These are phyloP conservation scores for Coccinonectria pachysandricola DNA, from an alignment of 2,329 filamentous ascomycete species.

Conservation along the genomic window DNA sequence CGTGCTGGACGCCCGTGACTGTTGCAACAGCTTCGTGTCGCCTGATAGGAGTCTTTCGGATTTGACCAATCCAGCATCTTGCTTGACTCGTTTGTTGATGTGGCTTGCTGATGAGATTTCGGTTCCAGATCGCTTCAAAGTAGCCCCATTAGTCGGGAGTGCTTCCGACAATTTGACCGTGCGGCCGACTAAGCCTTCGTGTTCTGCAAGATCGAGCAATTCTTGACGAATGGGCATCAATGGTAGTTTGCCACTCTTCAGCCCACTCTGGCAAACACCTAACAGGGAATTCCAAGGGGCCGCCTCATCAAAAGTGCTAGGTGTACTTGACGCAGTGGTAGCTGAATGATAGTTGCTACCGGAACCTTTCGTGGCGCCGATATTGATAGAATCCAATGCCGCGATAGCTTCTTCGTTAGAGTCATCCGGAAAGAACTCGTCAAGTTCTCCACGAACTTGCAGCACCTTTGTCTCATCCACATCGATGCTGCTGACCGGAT, in stretches of 20 bases:
- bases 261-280: constrained; percentile 34
- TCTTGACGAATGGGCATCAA: constrained; percentile 26
- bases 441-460: constrained; percentile 34
- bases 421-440: constrained; percentile 38
- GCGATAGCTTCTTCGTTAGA: constrained; percentile 39
- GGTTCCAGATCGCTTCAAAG: constrained; percentile 6
- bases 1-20: constrained; percentile 2
- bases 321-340: neutral
- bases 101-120: constrained; percentile 6
- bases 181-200: constrained; percentile 23
- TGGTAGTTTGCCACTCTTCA: constrained; percentile 27
- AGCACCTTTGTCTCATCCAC: constrained; percentile 55
- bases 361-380: constrained; percentile 3
- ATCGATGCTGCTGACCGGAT: constrained; percentile 38
- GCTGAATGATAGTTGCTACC: constrained; percentile 1
- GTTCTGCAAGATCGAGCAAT: constrained; percentile 31
- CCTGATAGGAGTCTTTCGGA: too few relatives aligned
- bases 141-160: neutral
- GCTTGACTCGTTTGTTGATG: neutral
- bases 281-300: constrained; percentile 3
- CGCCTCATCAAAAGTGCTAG: constrained; percentile 15
- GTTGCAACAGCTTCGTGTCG: too few relatives aligned
- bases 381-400: constrained; percentile 13
- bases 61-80: too few relatives aligned
- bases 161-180: constrained; percentile 6